Percentiles rank a stretch among this genome's conserved stretches.
These are phyloP conservation scores for Solanum ahanhuiri DNA, from an alignment of 257 asterid species.

Conservation along the genomic window DNA sequence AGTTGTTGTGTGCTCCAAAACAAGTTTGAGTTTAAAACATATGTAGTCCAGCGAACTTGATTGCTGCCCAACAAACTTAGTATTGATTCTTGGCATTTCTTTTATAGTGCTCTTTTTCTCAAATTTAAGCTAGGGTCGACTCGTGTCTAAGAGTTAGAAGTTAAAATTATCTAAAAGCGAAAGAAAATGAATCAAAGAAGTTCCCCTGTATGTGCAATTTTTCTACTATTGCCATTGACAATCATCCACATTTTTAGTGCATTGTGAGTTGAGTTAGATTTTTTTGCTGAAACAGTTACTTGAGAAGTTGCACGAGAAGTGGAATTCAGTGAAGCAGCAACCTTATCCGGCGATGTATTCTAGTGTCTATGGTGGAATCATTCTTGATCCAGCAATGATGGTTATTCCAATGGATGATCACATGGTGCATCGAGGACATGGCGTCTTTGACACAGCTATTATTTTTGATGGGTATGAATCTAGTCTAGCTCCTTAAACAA, in stretches of 20 bases:
- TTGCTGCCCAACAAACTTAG: not conserved
- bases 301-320: constrained; percentile 56
- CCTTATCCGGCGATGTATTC: constrained; percentile 92
- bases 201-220: not conserved
- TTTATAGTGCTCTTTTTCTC: not conserved
- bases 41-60: not conserved
- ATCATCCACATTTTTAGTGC: not conserved
- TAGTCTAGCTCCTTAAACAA: not conserved
- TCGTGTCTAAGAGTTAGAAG: not conserved
- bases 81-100: not conserved
- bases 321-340: constrained; percentile 47
- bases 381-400: constrained; percentile 90
- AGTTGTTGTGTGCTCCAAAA: not conserved
- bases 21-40: not conserved
- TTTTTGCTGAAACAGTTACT: constrained; percentile 40
- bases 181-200: not conserved
- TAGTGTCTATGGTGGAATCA: constrained; percentile 67
- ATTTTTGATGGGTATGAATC: constrained; percentile 53
- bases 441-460: constrained; percentile 80
- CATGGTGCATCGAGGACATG: constrained; percentile 97
- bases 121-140: fast-evolving
- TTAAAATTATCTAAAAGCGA: not conserved
- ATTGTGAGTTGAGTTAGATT: not conserved
- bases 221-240: not conserved
- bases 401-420: constrained; percentile 84